phyloP scores from a whole-genome alignment of 2,329 filamentous ascomycete genomes.

The Talaromyces sp. region DNA sequence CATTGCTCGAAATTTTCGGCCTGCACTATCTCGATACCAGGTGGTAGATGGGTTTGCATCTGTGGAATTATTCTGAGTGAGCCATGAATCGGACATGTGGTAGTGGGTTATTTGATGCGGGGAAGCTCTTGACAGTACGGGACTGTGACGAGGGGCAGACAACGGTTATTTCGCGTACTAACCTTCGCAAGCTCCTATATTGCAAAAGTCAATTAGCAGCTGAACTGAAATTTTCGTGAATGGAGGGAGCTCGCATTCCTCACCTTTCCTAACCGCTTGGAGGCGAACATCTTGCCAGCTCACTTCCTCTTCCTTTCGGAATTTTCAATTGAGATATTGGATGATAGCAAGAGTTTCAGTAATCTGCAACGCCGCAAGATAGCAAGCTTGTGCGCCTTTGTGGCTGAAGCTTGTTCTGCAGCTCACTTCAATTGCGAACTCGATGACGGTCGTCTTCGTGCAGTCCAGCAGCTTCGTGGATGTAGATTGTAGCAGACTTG shows the following conservation, averaged over 20 bases:
- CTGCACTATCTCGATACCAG: constrained; percentile 72
- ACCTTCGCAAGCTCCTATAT: constrained; percentile 3
- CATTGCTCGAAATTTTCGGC: constrained; percentile 84
- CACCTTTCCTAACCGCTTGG: constrained; percentile 49
- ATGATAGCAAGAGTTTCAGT: not conserved
- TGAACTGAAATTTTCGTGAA: not conserved
- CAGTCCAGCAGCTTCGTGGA: not conserved
- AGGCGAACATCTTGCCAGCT: constrained; percentile 47
- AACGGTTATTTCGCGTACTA: not conserved
- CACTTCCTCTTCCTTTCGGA: not conserved
- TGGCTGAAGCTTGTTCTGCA: not conserved
- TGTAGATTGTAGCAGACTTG: not conserved
- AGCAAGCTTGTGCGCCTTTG: not conserved
- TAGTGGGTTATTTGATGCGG: not conserved
- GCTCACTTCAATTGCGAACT: not conserved
- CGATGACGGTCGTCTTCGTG: constrained; percentile 8
- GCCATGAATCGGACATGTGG: not conserved
- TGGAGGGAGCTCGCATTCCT: not conserved
- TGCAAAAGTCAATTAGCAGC: not conserved
- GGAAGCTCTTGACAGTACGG: not conserved
- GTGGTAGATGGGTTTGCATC: constrained; percentile 58
- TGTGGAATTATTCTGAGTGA: constrained; percentile 25
- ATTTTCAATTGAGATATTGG: not conserved
- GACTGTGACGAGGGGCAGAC: not conserved
- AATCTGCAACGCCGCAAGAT: not conserved